These are phyloP conservation scores for Alternaria postmessia DNA, from an alignment of 2,329 filamentous ascomycete genomes.

Conservation along the genomic window DNA sequence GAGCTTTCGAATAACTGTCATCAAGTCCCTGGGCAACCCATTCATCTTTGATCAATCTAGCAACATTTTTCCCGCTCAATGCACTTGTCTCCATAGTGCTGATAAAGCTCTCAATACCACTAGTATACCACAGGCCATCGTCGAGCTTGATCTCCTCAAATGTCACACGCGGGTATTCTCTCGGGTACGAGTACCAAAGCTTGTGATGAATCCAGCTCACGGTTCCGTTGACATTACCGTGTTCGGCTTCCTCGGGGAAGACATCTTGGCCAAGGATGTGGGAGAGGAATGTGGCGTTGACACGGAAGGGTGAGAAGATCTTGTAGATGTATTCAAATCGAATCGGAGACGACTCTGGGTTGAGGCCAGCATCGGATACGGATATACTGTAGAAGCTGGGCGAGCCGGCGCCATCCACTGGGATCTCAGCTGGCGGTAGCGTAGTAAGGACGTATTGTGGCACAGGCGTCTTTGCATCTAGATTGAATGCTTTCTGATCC, in stretches of 20 bases:
- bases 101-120: slow-evolving; percentile 88
- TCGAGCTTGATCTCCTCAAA: slow-evolving; percentile 83
- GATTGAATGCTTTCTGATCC: slow-evolving; percentile 75
- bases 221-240: slow-evolving; percentile 41
- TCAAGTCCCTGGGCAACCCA: slow-evolving; percentile 43
- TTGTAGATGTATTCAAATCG: slow-evolving; percentile 69
- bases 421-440: slow-evolving; percentile 67
- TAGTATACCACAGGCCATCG: slow-evolving; percentile 70
- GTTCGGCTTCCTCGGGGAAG: slow-evolving; percentile 42
- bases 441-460: slow-evolving; percentile 87
- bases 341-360: slow-evolving; percentile 56
- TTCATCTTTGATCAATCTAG: slow-evolving; percentile 72
- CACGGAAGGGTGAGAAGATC: slow-evolving; percentile 66
- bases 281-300: slow-evolving; percentile 58
- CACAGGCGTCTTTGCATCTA: slow-evolving; percentile 64
- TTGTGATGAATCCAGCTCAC: slow-evolving; percentile 49
- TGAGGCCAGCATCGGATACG: slow-evolving; percentile 70
- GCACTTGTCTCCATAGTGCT: slow-evolving; percentile 97
- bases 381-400: slow-evolving; percentile 88
- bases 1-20: not conserved
- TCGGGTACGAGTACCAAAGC: slow-evolving; percentile 87
- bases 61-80: slow-evolving; percentile 88
- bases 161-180: slow-evolving; percentile 81
- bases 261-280: slow-evolving; percentile 55
- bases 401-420: slow-evolving; percentile 63